Evolutionary conservation across 2,329 filamentous ascomycete genomes (phyloP), one percentile per base, ranked within the genome.

Genomic region (Exophiala bonariae): DNA sequence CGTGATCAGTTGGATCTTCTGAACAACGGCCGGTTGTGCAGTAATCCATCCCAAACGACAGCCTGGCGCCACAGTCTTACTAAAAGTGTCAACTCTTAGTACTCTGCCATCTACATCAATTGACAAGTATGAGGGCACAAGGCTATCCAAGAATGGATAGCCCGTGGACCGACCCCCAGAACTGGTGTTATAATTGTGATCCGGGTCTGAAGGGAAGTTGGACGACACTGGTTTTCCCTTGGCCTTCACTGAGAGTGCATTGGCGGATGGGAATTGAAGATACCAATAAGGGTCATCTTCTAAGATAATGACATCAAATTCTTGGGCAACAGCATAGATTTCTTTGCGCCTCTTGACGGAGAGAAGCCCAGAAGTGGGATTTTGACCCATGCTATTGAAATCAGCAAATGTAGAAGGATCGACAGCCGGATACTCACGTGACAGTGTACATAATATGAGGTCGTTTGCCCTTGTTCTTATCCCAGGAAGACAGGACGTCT

Each of bases 271-370:
- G 67, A 82, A 96, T 65, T 96, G 92, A 7, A 97, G 76, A 66
- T 93, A 92, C 88, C 89, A 96, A 72, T 96, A 96, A 4, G 92
- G 92, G 54, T 96, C 91, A 60, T 97, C 92, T 67, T 97, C 92
- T 52, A 95, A 72, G 56, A 96, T 96, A 61, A 96, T 80, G 54
- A 96, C 80, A 66, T 96, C 90, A 70, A 89, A 95, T 63, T 85
- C 80, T 64, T 83, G 83, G 69, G 87, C 93, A 11, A 96, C 65
- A 14, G 78, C 80, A 63, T 96, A 96, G 20, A 96, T 78, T 41
- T 90, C 83, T 59, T 81, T 86, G 45, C 88, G 81, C 32, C 92
- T 82, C 60, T 85, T 71, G 8, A 93, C 65, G 2, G 86, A 84
- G 2, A 95, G 74, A 2, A 87, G 82, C 23, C 86, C 83, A 22